Evolutionary conservation across 768 basidiomycete genomes (phyloP).

Genomic region (Boletus subparvulus): DNA sequence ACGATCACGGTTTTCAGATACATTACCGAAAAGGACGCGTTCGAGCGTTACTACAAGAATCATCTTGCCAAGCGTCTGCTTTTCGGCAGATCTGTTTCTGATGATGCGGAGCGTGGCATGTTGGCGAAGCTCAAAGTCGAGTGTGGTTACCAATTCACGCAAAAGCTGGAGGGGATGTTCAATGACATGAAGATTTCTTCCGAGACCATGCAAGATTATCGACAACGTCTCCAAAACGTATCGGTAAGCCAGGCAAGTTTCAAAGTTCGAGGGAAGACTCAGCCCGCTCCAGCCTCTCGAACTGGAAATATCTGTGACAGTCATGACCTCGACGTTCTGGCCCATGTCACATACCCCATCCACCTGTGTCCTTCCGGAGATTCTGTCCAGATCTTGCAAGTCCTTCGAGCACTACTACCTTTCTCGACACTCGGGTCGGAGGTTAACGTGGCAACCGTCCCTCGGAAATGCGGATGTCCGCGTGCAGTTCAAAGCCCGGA

Average conservation of each 20-base stretch:
- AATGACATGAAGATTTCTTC: constrained; percentile 88
- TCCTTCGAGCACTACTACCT: constrained; percentile 91
- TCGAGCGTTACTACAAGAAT: constrained; percentile 96
- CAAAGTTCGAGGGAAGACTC: constrained; percentile 1
- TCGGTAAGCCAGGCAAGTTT: constrained; percentile 45
- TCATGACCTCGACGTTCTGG: constrained; percentile 98
- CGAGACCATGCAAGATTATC: constrained; percentile 80
- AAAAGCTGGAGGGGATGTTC: constrained; percentile 99
- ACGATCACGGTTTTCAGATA: constrained; percentile 95
- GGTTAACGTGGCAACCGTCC: constrained; percentile 89
- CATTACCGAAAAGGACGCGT: constrained; percentile 92
- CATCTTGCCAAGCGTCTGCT: constrained; percentile 94
- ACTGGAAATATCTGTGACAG: constrained; percentile 81
- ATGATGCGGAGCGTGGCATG: constrained; percentile 98
- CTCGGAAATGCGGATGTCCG: constrained; percentile 89
- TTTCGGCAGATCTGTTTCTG: constrained; percentile 83
- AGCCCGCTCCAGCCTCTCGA: constrained; percentile 55
- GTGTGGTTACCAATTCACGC: constrained; percentile 95
- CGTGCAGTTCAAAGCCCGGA: constrained; percentile 72
- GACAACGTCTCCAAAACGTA: constrained; percentile 53
- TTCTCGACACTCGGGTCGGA: constrained; percentile 82
- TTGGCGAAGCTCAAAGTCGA: constrained; percentile 95
- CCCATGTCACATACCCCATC: constrained; percentile 70
- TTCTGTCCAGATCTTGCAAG: constrained; percentile 62
- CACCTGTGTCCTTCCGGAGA: constrained; percentile 64